Percentiles rank a stretch among this genome's conserved stretches.
These are phyloP conservation scores for Ustilago bromivora DNA, from an alignment of 1,284 basidiomycete species.

Conservation along the genomic window DNA sequence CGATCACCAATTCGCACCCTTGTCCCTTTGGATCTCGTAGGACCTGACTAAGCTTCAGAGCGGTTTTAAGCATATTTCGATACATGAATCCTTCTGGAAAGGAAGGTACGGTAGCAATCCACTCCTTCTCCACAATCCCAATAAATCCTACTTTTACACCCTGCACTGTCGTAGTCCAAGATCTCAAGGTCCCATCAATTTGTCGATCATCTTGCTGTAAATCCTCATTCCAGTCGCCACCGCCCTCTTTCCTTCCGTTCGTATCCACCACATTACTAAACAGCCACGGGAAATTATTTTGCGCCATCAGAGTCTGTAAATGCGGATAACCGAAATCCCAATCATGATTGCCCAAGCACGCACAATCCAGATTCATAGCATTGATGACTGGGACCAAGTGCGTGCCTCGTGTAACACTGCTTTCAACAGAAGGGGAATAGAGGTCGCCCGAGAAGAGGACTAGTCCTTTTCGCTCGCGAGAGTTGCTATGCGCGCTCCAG, in stretches of 20 bases:
- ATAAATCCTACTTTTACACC: conserved; percentile 82
- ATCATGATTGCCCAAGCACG: conserved; percentile 75
- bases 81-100: conserved; percentile 80
- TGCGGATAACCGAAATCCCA: conserved; percentile 57
- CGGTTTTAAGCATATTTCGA: conserved; percentile 57
- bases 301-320: conserved; percentile 38
- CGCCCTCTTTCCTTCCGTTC: conserved; percentile 6
- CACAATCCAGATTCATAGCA: conserved; percentile 53
- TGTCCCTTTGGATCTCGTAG: conserved; percentile 80
- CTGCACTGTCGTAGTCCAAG: conserved; percentile 76
- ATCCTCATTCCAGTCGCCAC: conserved; percentile 71
- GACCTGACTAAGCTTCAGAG: conserved; percentile 74
- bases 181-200: conserved; percentile 68
- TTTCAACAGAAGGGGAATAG: conserved; percentile 82
- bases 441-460: conserved; percentile 86
- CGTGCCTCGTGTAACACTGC: conserved; percentile 86
- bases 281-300: conserved; percentile 41
- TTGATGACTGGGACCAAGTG: conserved; percentile 79
- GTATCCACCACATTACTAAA: conserved; percentile 62
- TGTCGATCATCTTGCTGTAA: conserved; percentile 72
- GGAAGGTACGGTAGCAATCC: conserved; percentile 85
- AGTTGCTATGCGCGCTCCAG: conserved; percentile 26
- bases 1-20: conserved; percentile 77
- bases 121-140: conserved; percentile 86
- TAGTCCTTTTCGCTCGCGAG: conserved; percentile 73